A percentile compares a stretch with the other conserved stretches of the same genome.
phyloP scores from a whole-genome alignment of 176 grass and related monocot species.

The Hordeum vulgare region MorexV3_pseudomolecules_assembly NC_058519.1:310335689-310336188 shows the following conservation, averaged over 20 bases:
- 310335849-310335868: constrained; percentile 11
- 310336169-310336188: not conserved
- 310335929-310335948: too few species aligned
- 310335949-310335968: too few species aligned
- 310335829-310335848: not conserved
- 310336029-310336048: too few species aligned
- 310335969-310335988: too few species aligned
- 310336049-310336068: not conserved
- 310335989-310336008: too few species aligned
- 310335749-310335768: not conserved
- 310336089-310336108: not conserved
- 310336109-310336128: not conserved
- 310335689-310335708: constrained; percentile 52
- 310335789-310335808: not conserved
- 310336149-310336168: not conserved
- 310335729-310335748: not conserved
- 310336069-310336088: not conserved
- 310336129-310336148: not conserved
- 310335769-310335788: not conserved
- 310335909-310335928: too few species aligned
- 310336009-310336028: too few species aligned
- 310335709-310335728: constrained; percentile 30
- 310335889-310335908: too few species aligned
- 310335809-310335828: not conserved
- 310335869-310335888: not conserved